Base-by-base conservation (phyloP, 1,284 basidiomycete genomes). In the Rhizoctonia solani region DNA sequence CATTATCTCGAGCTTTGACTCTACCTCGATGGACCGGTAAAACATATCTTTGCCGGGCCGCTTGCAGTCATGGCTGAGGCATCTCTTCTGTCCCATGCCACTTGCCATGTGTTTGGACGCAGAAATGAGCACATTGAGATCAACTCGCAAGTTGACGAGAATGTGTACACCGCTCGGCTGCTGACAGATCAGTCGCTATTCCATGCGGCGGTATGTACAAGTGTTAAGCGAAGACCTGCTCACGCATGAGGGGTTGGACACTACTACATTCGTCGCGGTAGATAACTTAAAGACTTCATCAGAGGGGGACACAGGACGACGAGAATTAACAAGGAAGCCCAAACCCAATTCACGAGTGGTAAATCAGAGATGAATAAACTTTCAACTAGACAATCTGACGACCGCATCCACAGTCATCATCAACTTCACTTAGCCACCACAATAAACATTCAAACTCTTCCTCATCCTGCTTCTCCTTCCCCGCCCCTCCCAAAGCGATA, bases 301-400 rank as follows among this genome's bases (percentile, higher is more conserved):
- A 25, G 49, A 30, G 9, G 25, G 8, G 37, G 9, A 39, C 37
- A 39, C 37, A 16, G 16, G 9, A 39, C 8, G 19, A 46, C 44
- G 44, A 46, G 13, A 47, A 59, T 49, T 59, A 59, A 49, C 30
- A n/a, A n/a, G n/a, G 54, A 25, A 47, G 27, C 56, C 54, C 56
- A 59, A 47, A 56, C 54, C 37, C 56, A 49, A 42, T 37, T 59
- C 56, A 46, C 42, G 56, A 59, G 56, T 59, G 56, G 56, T 59
- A 59, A 56, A 59, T 59, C 56, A 59, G 56, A 59, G 44, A 59
- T 59, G 42, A 59, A 59, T 59, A 59, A 59, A 59, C 42, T 49
- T 56, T 59, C 27, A 23, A 59, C 56, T 52, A 52, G 44, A 46
- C 44, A 46, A 21, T 9, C 44, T 6, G 30, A 37, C 44, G 56